phyloP scores from a whole-genome alignment of 2,329 filamentous ascomycete species.

The Periconia macrospinosa region DNA sequence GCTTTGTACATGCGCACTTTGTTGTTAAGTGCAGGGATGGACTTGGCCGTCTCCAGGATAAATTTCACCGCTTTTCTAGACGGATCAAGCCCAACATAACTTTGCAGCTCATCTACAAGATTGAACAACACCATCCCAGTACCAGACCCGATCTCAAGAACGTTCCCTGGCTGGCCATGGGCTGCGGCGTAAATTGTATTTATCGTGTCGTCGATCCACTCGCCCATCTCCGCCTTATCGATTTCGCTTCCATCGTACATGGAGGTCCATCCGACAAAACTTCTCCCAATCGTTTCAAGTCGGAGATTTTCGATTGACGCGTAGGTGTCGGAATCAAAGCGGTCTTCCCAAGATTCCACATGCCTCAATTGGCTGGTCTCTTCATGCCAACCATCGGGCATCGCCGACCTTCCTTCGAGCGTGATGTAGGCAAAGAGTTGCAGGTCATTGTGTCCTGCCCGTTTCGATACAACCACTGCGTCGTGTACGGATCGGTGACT shows the following conservation, averaged over 20 bases:
- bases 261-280: constrained; percentile 11
- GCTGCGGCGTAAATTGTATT: background rate
- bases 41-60: constrained; percentile 1
- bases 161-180: background rate
- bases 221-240: constrained; percentile 11
- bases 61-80: constrained; percentile 4
- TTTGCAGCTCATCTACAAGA: background rate
- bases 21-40: constrained; percentile 3
- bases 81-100: constrained; percentile 9
- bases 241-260: constrained; percentile 13
- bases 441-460: background rate
- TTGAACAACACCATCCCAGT: constrained; percentile 16
- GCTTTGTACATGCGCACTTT: constrained; percentile 4
- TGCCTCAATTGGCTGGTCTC: background rate
- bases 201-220: constrained; percentile 15
- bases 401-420: background rate
- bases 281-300: constrained; percentile 5
- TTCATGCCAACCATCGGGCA: background rate
- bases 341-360: constrained; percentile 5
- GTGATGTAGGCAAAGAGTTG: background rate
- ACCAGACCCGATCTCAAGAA: constrained; percentile 11
- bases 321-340: constrained; percentile 6
- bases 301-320: background rate
- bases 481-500: background rate
- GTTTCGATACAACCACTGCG: background rate